phyloP scores from a whole-genome alignment of 73 alveolate genomes.

The Tetrahymena malaccensis region DNA sequence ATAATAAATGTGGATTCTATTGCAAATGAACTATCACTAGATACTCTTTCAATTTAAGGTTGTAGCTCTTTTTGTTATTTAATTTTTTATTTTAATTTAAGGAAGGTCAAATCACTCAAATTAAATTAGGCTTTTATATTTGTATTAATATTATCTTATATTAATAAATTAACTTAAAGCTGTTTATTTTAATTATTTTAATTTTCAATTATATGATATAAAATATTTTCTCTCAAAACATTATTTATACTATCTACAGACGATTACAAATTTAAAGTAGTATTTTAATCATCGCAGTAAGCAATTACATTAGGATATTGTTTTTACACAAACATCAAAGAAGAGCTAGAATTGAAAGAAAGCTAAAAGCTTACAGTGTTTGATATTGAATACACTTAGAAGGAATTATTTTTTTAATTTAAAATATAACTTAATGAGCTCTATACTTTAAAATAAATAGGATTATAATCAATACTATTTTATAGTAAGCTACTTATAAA shows the following conservation, averaged over 20 bases:
- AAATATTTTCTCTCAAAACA: neutral
- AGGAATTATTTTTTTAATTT: neutral
- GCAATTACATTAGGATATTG: neutral
- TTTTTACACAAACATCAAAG: neutral
- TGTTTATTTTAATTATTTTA: neutral
- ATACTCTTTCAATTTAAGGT: neutral
- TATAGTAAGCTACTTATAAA: neutral
- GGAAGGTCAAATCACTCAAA: neutral
- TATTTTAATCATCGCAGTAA: neutral
- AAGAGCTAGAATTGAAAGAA: neutral
- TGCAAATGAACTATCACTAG: neutral
- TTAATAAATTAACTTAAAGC: neutral
- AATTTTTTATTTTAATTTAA: neutral
- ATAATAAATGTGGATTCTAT: neutral
- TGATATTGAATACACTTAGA: neutral
- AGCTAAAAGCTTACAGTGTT: neutral
- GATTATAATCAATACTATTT: neutral
- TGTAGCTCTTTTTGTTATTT: neutral
- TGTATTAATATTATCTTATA: neutral
- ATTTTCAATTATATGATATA: neutral
- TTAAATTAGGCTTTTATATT: neutral
- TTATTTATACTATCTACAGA: neutral
- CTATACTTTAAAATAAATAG: too few species aligned
- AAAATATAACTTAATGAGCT: neutral
- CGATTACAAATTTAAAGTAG: neutral